Evolutionary conservation across 306 rosid genomes (phyloP), one percentile per base, ranked within the genome.

Genomic region (Comarum palustre): DNA sequence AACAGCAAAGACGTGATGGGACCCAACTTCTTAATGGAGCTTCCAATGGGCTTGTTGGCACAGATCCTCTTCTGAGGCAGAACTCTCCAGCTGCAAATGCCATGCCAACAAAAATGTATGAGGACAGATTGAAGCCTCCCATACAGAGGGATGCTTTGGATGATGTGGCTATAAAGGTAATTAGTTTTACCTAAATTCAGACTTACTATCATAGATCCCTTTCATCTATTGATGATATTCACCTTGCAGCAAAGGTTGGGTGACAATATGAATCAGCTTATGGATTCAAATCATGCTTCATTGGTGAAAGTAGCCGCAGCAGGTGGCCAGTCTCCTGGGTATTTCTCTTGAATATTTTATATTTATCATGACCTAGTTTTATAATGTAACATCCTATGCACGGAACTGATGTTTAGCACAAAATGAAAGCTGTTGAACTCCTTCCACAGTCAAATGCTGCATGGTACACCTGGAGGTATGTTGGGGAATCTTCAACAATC

Each of bases 271-370:
- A 77, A 84, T 67, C 87, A 78, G 80, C 78, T 75, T 76, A 68
- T 78, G 79, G 86, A 82, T 43, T 71, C 86, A 1, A 83, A 71
- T 78, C 86, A 74, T 36, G 80, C 70, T 61, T 73, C 81, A 66
- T 31, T 81, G 66, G 73, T 84, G 75, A 87, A 87, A 73, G 85
- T 77, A 64, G 45, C 77, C 67, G 60, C 83, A 22, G 71, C 77
- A 67, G 79, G 72, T 74, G 92, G 87, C 79, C 90, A 71, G 68
- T 74, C 87, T 88, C 51, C 86, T 29, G 86, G 98, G 98, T 92
- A 63, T 55, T 43, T 79, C 68, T 81, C 63, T 38, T 69, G 1
- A 65, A 77, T 27, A 51, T 66, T 60, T 52, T 20, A 59, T 54
- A 50, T 25, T 16, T 54, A 7, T 42, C 25, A 50, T 68, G 64